phyloP scores from a whole-genome alignment of 352 stramenopile species.

The Blastocystis sp. region DNA sequence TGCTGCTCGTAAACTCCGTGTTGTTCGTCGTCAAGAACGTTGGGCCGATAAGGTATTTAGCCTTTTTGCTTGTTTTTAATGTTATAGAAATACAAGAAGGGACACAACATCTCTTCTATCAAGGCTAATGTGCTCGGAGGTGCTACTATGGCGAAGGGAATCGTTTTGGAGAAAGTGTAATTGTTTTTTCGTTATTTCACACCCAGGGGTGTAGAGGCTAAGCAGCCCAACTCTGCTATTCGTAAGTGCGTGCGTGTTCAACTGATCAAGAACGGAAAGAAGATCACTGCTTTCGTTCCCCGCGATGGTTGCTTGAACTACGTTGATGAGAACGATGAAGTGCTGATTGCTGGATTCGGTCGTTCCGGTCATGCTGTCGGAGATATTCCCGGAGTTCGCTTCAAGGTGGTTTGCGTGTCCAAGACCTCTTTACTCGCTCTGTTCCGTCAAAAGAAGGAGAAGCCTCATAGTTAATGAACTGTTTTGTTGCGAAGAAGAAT shows the following conservation, averaged over 20 bases:
- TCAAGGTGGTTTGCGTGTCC: conserved; percentile 82
- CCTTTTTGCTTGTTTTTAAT: neutral
- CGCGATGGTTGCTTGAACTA: conserved; percentile 99
- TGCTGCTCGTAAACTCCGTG: conserved; percentile 96
- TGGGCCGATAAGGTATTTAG: conserved; percentile 84
- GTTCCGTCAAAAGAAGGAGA: conserved; percentile 99
- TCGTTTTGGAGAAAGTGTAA: conserved; percentile 99
- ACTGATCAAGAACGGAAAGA: conserved; percentile 99
- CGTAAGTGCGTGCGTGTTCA: conserved; percentile 99
- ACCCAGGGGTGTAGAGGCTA: conserved; percentile 94
- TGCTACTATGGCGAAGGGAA: conserved; percentile 98
- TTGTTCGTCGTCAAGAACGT: conserved; percentile 90
- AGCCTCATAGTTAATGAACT: conserved; percentile 86
- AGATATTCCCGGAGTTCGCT: conserved; percentile 99
- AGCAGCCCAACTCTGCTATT: conserved; percentile 99
- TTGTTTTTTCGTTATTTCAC: conserved; percentile 53
- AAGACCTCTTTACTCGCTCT: conserved; percentile 79
- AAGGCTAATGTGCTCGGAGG: conserved; percentile 99
- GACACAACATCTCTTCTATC: conserved; percentile 95
- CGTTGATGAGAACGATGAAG: conserved; percentile 86
- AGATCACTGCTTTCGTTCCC: conserved; percentile 99
- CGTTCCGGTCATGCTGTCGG: conserved; percentile 96
- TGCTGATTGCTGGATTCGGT: conserved; percentile 99
- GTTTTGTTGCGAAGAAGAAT: neutral
- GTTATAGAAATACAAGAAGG: conserved; percentile 93